These are phyloP conservation scores for Geoglossum cookeanum DNA, from an alignment of 2,329 filamentous ascomycete species.

Conservation along the genomic window DNA sequence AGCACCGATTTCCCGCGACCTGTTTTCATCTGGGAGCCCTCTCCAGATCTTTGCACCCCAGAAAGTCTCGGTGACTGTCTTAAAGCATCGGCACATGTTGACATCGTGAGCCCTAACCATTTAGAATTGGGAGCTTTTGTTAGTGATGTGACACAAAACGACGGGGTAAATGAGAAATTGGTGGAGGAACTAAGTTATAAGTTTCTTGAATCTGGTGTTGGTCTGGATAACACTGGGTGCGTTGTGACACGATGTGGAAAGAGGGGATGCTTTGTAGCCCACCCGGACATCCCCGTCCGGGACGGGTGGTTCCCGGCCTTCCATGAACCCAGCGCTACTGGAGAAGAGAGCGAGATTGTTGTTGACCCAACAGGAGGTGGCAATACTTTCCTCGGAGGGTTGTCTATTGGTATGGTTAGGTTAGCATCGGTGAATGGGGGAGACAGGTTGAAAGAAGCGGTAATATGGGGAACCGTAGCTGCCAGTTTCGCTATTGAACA, in stretches of 20 bases:
- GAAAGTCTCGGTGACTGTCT: slow-evolving; percentile 36
- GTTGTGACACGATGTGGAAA: slow-evolving; percentile 40
- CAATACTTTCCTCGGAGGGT: slow-evolving; percentile 62
- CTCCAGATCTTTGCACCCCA: slow-evolving; percentile 69
- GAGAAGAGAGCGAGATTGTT: slow-evolving; percentile 29
- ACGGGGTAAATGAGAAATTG: slow-evolving; percentile 14
- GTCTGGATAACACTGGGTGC: slow-evolving; percentile 18
- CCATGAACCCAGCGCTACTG: slow-evolving; percentile 27
- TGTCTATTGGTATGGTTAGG: slow-evolving; percentile 35
- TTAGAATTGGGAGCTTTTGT: slow-evolving; percentile 77
- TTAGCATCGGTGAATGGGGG: slow-evolving; percentile 29
- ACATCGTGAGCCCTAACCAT: slow-evolving; percentile 64
- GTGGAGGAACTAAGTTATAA: slow-evolving; percentile 23
- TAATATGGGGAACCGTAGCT: slow-evolving; percentile 59
- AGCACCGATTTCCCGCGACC: slow-evolving; percentile 28
- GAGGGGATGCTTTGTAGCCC: slow-evolving; percentile 32
- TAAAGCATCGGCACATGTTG: slow-evolving; percentile 32
- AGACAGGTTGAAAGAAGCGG: slow-evolving; percentile 43
- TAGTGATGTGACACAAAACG: slow-evolving; percentile 17
- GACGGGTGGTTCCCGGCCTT: slow-evolving; percentile 60
- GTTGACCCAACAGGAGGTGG: slow-evolving; percentile 90
- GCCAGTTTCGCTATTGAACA: slow-evolving; percentile 93
- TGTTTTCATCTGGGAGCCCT: slow-evolving; percentile 84
- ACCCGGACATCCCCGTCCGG: slow-evolving; percentile 17
- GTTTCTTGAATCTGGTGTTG: slow-evolving; percentile 20